Percentiles rank a stretch among this genome's conserved stretches.
Evolutionary conservation across 768 basidiomycete genomes (phyloP).

Genomic region (Tylopilus sp.): DNA sequence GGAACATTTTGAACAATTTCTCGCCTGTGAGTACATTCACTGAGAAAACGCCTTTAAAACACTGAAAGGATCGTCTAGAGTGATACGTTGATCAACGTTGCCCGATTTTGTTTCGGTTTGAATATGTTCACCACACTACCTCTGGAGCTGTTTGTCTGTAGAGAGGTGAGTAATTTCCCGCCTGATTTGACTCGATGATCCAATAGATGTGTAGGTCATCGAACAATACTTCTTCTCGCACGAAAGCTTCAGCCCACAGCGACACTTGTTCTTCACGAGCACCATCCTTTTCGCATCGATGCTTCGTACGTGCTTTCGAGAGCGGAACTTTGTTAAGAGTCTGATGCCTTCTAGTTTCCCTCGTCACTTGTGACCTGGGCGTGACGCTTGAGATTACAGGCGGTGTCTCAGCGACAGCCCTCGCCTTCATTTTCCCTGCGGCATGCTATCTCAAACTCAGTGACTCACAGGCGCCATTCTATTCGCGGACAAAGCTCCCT

Average conservation of each 20-base stretch:
- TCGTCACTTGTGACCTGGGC: constrained; percentile 95
- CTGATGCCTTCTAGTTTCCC: constrained; percentile 56
- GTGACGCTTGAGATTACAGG: constrained; percentile 97
- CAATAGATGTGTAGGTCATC: constrained; percentile 57
- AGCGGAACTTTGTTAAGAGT: neutral
- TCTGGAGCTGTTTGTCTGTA: constrained; percentile 93
- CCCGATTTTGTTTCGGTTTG: constrained; percentile 88
- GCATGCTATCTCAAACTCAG: constrained; percentile 80
- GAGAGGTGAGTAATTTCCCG: constrained; percentile 59
- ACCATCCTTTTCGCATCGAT: constrained; percentile 78
- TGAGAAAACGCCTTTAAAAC: neutral
- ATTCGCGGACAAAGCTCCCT: constrained; percentile 69
- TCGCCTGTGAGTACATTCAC: constrained; percentile 46
- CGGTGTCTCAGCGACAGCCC: constrained; percentile 88
- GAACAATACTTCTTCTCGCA: constrained; percentile 96
- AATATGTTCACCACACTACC: constrained; percentile 99
- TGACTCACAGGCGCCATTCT: constrained; percentile 55
- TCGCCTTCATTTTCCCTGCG: constrained; percentile 92
- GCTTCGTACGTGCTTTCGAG: constrained; percentile 51
- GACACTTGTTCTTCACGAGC: constrained; percentile 91
- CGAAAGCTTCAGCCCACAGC: constrained; percentile 73
- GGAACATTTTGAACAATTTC: constrained; percentile 98
- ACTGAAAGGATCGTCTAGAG: constrained; percentile 39
- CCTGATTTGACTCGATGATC: neutral
- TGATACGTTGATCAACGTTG: constrained; percentile 91